Conservation (phyloP, 208 protist species). For the Leishmania arabica region DNA sequence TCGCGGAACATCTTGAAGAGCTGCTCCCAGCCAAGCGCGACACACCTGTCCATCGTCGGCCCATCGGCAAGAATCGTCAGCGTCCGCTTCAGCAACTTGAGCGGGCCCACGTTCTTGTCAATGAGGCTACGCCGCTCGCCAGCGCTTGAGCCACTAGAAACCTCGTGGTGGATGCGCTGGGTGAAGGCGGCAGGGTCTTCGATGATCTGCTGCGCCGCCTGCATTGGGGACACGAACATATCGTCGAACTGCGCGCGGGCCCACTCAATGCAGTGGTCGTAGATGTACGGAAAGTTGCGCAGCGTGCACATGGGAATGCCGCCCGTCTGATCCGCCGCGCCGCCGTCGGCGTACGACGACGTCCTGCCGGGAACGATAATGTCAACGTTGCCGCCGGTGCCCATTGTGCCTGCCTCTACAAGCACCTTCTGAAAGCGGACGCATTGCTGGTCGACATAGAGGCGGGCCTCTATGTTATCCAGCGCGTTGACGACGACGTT, state of each 20-base stretch:
- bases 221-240: slow-evolving; percentile 88
- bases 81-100: slow-evolving; percentile 56
- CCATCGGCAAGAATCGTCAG: slow-evolving; percentile 55
- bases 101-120: slow-evolving; percentile 70
- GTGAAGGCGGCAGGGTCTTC: slow-evolving; percentile 76
- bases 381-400: slow-evolving; percentile 98
- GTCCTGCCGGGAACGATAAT: slow-evolving; percentile 98
- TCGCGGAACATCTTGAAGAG: slow-evolving; percentile 97
- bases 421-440: slow-evolving; percentile 97
- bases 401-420: slow-evolving; percentile 99
- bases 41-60: slow-evolving; percentile 93
- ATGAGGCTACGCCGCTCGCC: slow-evolving; percentile 80
- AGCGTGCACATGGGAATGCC: slow-evolving; percentile 99
- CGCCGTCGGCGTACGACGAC: slow-evolving; percentile 96
- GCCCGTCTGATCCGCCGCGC: slow-evolving; percentile 96
- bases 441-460: slow-evolving; percentile 96
- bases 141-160: slow-evolving; percentile 55
- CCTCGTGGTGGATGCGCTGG: slow-evolving; percentile 63
- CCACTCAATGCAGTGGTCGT: slow-evolving; percentile 99
- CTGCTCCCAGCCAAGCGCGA: slow-evolving; percentile 92
- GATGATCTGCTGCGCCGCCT: slow-evolving; percentile 80
- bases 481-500: slow-evolving; percentile 98
- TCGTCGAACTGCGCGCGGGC: slow-evolving; percentile 93
- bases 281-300: slow-evolving; percentile 99
- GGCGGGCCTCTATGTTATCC: slow-evolving; percentile 98